phyloP scores from a whole-genome alignment of 2,329 filamentous ascomycete species.

The Camptophora hylomeconis region DNA sequence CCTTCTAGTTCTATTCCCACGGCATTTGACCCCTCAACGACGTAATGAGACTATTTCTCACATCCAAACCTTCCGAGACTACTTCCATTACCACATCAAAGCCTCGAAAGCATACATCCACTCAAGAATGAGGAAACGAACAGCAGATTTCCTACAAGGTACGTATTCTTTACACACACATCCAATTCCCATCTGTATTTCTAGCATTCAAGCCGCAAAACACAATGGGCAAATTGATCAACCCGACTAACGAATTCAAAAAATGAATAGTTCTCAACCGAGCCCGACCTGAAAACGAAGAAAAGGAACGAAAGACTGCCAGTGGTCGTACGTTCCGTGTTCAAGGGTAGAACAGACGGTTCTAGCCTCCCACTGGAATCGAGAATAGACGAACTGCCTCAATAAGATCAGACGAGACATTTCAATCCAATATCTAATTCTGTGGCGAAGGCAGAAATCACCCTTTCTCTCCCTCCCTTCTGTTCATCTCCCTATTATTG shows the following conservation, averaged over 20 bases:
- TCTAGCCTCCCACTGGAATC: too few species aligned
- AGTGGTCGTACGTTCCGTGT: slow-evolving; percentile 83
- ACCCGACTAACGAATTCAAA: slow-evolving; percentile 30
- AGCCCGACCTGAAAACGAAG: slow-evolving; percentile 87
- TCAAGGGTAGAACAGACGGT: slow-evolving; percentile 31
- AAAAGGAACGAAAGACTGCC: slow-evolving; percentile 96
- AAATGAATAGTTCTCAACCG: slow-evolving; percentile 66
- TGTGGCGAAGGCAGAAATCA: too few species aligned
- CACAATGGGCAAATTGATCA: background rate
- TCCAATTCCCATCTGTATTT: background rate
- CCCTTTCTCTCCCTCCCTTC: too few species aligned
- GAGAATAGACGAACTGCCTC: too few species aligned
- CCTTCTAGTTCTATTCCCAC: slow-evolving; percentile 69
- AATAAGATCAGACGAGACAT: too few species aligned
- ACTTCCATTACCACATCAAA: slow-evolving; percentile 99
- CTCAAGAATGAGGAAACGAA: slow-evolving; percentile 92
- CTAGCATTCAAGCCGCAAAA: slow-evolving; percentile 1
- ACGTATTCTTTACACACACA: slow-evolving; percentile 21
- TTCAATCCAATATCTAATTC: too few species aligned
- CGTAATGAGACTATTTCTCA: slow-evolving; percentile 95
- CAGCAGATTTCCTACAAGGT: slow-evolving; percentile 97
- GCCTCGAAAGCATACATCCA: slow-evolving; percentile 99
- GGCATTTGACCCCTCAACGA: slow-evolving; percentile 79
- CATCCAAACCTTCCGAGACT: slow-evolving; percentile 99
- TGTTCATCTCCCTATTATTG: too few species aligned